Evolutionary conservation across 2,329 filamentous ascomycete genomes (phyloP).

Genomic region (Xylariaceae sp.): DNA sequence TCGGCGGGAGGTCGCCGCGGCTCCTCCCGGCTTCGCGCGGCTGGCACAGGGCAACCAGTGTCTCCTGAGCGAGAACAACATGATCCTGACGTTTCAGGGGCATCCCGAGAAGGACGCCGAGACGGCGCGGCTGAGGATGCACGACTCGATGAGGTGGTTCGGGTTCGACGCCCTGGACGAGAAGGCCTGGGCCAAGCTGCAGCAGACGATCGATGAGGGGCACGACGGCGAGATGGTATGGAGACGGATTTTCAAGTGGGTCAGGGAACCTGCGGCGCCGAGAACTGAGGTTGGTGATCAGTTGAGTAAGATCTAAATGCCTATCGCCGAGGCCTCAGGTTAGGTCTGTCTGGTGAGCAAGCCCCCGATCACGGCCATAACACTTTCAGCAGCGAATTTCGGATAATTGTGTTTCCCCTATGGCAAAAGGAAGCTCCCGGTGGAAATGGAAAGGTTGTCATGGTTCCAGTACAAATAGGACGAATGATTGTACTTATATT

Average conservation of each 20-base stretch:
- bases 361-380: no score
- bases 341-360: not conserved
- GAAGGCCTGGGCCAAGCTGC: constrained; percentile 33
- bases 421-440: no score
- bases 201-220: constrained; percentile 33
- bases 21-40: constrained; percentile 38
- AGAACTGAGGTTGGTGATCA: not conserved
- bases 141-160: constrained; percentile 42
- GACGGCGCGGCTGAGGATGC: constrained; percentile 43
- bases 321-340: not conserved
- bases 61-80: constrained; percentile 43
- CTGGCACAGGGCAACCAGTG: constrained; percentile 43
- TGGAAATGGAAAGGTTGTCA: no score
- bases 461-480: no score
- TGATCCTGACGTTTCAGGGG: constrained; percentile 48
- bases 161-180: constrained; percentile 38
- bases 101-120: constrained; percentile 48
- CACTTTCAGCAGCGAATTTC: no score
- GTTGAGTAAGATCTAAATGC: not conserved
- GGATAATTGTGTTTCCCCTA: no score
- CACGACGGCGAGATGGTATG: constrained; percentile 45
- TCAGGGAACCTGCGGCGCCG: constrained; percentile 13
- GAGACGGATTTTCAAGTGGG: constrained; percentile 37
- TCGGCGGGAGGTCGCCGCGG: constrained; percentile 41
- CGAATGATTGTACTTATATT: no score